Evolutionary conservation across 768 basidiomycete genomes (phyloP).

Genomic region (Podaxis rugospora): DNA sequence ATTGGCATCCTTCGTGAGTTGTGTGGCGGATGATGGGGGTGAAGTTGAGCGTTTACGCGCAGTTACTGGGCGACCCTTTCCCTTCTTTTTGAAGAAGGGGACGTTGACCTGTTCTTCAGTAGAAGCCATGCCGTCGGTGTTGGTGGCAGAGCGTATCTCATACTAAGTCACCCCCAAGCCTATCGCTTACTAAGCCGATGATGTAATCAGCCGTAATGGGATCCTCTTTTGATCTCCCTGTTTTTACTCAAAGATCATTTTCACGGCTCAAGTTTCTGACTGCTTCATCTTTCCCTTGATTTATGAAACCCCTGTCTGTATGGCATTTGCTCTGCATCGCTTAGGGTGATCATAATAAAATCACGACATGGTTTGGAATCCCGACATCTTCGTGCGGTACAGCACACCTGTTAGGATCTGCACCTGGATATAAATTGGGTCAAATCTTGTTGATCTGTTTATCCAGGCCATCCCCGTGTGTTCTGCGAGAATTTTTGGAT

Average conservation of each 20-base stretch:
- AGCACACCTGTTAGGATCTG: no score
- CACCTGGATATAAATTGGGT: background rate
- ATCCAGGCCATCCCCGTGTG: background rate
- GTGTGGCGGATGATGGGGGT: conserved; percentile 34
- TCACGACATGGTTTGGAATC: background rate
- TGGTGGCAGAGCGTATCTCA: background rate
- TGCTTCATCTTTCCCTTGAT: background rate
- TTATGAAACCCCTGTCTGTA: background rate
- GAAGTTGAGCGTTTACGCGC: conserved; percentile 72
- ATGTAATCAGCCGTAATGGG: background rate
- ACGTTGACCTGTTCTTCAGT: conserved; percentile 43
- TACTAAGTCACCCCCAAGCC: background rate
- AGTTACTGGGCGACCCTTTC: conserved; percentile 73
- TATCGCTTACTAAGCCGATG: background rate
- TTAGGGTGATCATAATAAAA: background rate
- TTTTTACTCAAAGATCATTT: background rate
- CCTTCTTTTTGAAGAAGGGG: conserved; percentile 81
- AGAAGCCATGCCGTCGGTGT: conserved; percentile 33
- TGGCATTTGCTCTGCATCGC: background rate
- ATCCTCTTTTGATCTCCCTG: background rate
- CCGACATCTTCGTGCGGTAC: no score
- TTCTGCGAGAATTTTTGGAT: background rate
- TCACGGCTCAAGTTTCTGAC: background rate
- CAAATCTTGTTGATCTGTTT: background rate
- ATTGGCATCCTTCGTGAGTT: conserved; percentile 17